Evolutionary conservation across 495 filamentous ascomycete species (phyloP), one percentile per base, ranked within the genome.

Genomic region (Parachaetomium inaequale): DNA sequence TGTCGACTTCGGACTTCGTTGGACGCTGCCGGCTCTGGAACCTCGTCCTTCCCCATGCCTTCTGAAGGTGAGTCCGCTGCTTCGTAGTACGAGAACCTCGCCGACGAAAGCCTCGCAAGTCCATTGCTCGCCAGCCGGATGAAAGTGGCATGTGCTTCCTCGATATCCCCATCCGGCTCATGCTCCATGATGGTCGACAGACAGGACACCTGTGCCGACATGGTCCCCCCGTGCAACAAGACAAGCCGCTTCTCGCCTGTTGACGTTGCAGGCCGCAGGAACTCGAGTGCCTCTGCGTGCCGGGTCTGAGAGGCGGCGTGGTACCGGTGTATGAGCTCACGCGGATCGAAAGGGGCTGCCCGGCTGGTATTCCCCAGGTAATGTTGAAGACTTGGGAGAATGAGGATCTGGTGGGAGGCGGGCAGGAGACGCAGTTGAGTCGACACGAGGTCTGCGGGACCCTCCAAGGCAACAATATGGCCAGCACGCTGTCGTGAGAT

Each of bases 391-490:
- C 66, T 64, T 0, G 81, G 81, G 4, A 84, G 70, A 19, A 82
- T 68, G 34, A 82, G 60, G 12, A 83, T 78, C 34, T 81, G 78
- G 1, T 72, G 67, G 2, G 80, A 83, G 14, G 69, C 71, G 19
- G 81, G 81, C 7, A 84, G 73, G 19, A 84, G 71, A 55, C 75
- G 75, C 34, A 84, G 67, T 59, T 84, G 81, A 26, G 79, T 79
- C 45, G 79, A 74, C 26, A 84, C 73, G 51, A 74, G 62, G 34
- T 82, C 79, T 23, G 66, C 57, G 29, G 76, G 72, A 3, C 81
- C 81, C 61, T 83, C 81, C 55, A 84, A 73, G 57, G 81, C 81
- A 47, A 84, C 71, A 64, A 84, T 67, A 64, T 72, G 79, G 29
- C 81, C 81, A 23, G 15, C 17, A 23, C 53, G 61, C 2, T 5